These are phyloP conservation scores for Boletellus emodensis DNA, from an alignment of 768 basidiomycete genomes.

Conservation along the genomic window DNA sequence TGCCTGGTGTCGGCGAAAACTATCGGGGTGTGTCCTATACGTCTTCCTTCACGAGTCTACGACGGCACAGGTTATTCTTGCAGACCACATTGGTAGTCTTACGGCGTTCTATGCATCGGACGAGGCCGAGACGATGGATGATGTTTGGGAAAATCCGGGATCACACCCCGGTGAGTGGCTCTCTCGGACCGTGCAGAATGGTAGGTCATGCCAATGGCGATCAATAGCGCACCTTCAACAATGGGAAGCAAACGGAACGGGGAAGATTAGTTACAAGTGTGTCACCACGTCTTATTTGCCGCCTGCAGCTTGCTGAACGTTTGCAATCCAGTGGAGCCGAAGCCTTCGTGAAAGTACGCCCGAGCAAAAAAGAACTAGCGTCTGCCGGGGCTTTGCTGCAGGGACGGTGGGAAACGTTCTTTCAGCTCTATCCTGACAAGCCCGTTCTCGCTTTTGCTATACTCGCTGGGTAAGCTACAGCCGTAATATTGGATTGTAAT, in stretches of 20 bases:
- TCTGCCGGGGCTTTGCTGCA: constrained; percentile 4
- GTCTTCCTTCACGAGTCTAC: too few species aligned
- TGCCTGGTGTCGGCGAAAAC: not conserved
- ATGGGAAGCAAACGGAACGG: constrained; percentile 37
- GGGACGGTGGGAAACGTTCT: constrained; percentile 19
- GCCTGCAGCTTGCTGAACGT: not conserved
- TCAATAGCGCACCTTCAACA: constrained; percentile 27
- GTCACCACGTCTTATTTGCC: constrained; percentile 6
- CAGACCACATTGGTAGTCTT: not conserved
- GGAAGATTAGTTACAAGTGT: constrained; percentile 53
- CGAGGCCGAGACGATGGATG: not conserved
- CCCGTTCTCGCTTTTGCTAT: constrained; percentile 35
- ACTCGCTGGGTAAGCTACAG: constrained; percentile 34
- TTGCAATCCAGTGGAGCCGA: constrained; percentile 12
- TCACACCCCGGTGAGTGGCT: not conserved
- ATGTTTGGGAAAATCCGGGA: not conserved
- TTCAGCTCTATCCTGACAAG: constrained; percentile 18
- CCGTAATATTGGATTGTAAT: not conserved
- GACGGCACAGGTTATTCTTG: not conserved
- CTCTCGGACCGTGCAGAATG: not conserved
- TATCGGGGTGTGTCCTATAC: not conserved
- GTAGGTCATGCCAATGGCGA: not conserved
- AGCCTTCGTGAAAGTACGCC: constrained; percentile 23
- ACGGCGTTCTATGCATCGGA: not conserved
- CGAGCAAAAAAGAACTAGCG: constrained; percentile 15